Base-by-base conservation (phyloP, 129 eudicot genomes). In the Glebionis coronaria region DNA sequence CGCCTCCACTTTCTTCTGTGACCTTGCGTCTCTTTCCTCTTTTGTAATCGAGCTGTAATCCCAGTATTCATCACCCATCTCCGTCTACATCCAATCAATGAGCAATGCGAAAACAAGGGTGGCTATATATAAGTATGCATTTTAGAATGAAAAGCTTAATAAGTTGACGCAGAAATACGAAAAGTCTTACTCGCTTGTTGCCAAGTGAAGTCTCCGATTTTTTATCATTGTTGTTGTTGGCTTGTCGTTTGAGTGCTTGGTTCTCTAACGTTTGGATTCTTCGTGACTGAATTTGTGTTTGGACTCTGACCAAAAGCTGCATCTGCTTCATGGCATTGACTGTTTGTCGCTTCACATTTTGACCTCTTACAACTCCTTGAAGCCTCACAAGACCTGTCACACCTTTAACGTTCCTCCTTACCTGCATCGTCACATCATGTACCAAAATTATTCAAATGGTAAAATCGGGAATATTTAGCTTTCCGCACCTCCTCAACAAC, bases 241-340 rank as follows among this genome's bases (percentile, higher is more conserved):
- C 54, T 69, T 80, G 91, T 61, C 52, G 80, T 44, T 83, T 85
- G 55, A 76, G 67, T 61, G 90, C 85, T 57, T 86, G 91, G 73
- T 80, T 87, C 69, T 84, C 89, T 55, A 87, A 56, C 87, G 83
- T 90, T 49, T 90, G 90, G 61, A 87, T 84, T 67, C 97, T 76
- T 44, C 86, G 76, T 0, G 95, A 84, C 70, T 91, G 97, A 65
- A 91, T 87, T 77, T 91, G 97, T 25, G 87, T 83, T 77, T 91
- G 97, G 35, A 91, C 83, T 50, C 88, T 84, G 14, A 91, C 95
- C 31, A 91, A 60, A 15, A 91, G 85, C 75, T 91, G 97, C 97
- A 87, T 84, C 46, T 83, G 86, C 73, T 87, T 91, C 97, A 91
- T 84, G 50, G 97, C 92, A 70, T 85, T 87, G 65, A 60, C 61